Evolutionary conservation across 495 filamentous ascomycete genomes (phyloP).

Genomic region (Chaetomium fimeti): DNA sequence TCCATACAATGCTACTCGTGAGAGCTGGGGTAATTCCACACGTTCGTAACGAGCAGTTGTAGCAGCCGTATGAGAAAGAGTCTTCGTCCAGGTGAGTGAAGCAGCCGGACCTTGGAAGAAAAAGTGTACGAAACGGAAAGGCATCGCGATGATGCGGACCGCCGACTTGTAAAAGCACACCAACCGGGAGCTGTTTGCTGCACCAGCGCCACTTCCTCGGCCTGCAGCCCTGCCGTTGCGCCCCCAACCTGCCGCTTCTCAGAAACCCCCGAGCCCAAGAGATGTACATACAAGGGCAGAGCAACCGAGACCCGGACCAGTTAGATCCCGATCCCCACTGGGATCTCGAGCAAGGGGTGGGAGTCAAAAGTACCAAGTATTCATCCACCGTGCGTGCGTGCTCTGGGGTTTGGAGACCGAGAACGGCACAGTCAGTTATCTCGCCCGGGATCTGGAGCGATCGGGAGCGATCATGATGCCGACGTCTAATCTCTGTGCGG

Average conservation of each 20-base stretch:
- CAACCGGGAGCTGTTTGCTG: neutral
- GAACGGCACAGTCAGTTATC: neutral
- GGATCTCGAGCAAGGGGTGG: neutral
- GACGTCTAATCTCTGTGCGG: neutral
- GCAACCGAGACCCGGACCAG: neutral
- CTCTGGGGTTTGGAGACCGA: neutral
- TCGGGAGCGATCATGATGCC: neutral
- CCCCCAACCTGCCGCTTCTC: neutral
- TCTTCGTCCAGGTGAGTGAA: neutral
- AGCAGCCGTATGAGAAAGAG: neutral
- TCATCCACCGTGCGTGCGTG: neutral
- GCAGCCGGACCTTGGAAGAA: neutral
- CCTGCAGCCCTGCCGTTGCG: constrained; percentile 1
- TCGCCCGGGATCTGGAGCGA: constrained; percentile 5
- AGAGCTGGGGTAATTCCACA: neutral
- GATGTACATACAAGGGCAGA: neutral
- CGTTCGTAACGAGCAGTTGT: neutral
- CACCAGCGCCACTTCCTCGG: neutral
- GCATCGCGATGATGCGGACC: neutral
- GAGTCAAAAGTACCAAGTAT: neutral
- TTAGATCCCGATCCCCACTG: constrained; percentile 2
- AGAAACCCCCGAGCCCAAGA: neutral
- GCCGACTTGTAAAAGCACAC: neutral
- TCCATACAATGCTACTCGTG: neutral
- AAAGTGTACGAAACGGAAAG: neutral